phyloP scores from a whole-genome alignment of 2,329 filamentous ascomycete species.

The Pyricularia sp. region DNA sequence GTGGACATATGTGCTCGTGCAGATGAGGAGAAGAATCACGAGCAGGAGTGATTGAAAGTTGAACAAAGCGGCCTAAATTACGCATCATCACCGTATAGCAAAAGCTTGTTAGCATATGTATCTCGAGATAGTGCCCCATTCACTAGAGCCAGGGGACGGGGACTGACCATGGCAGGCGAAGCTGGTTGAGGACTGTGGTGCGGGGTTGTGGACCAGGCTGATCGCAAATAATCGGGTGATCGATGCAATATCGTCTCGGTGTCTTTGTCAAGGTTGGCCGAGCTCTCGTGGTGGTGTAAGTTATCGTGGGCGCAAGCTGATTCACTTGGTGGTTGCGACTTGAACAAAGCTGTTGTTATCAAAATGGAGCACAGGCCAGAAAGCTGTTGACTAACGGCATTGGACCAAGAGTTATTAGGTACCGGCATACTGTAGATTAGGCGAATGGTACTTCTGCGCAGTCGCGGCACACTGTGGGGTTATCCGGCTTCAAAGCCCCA shows the following conservation, averaged over 20 bases:
- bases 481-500: background rate
- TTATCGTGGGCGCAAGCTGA: background rate
- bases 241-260: no score
- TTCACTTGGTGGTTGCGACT: background rate
- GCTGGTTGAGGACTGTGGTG: background rate
- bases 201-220: background rate
- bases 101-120: background rate
- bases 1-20: constrained; percentile 91
- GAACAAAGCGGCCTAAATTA: constrained; percentile 78
- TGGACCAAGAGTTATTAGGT: background rate
- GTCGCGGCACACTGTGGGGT: background rate
- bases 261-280: background rate
- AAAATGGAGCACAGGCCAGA: background rate
- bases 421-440: background rate
- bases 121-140: background rate
- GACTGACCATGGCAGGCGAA: background rate
- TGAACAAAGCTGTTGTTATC: background rate
- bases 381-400: background rate
- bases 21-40: constrained; percentile 89
- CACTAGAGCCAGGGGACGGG: background rate
- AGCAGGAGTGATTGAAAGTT: constrained; percentile 97
- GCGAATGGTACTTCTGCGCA: background rate
- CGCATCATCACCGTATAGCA: background rate
- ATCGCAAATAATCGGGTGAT: background rate
- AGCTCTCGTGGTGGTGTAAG: background rate